Evolutionary conservation across 805 yeast genomes (phyloP), one percentile per base, ranked within the genome.

Genomic region (Yamadazyma sp.): DNA sequence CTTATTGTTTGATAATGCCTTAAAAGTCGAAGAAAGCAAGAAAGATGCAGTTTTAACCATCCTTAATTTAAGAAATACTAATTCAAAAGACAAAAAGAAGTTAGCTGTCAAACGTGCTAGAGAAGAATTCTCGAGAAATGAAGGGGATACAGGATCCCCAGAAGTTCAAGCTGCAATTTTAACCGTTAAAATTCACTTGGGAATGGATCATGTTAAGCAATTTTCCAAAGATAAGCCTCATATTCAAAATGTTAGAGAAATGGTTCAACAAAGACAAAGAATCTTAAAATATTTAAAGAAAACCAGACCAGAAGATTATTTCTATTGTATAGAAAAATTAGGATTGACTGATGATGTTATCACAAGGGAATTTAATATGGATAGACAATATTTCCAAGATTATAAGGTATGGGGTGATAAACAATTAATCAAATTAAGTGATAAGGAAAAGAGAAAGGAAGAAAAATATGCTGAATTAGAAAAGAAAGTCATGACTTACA

Each of bases 131-230:
- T 80, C 78, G 48, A 73, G 95, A 51, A 71, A 74, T 44, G 87
- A 80, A 30, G 96, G 95, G 35, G 98, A 93, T 57, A 86, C 96
- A 1, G 97, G 95, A 3, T 86, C 96, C 2, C 79, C 95, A 35
- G 98, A 91, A 62, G 96, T 89, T 17, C 97, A 89, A 61, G 96
- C 98, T 2, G 98, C 97, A 2, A 74, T 86, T 18, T 65, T 82
- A 65, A 87, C 98, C 0, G 81, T 86, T 31, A 76, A 77, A 51
- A 86, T 93, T 48, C 85, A 82, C 47, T 80, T 76, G 45, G 68
- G 86, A 43, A 86, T 86, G 66, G 73, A 76, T 28, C 96, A 89
- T 53, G 73, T 84, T 37, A 57, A 56, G 36, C 70, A 75, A 33
- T 70, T 80, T 54, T 81, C 78, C 46, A 83, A 88, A 56, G 98